Evolutionary conservation across 768 basidiomycete genomes (phyloP).

Genomic region (Suillus lakei): DNA sequence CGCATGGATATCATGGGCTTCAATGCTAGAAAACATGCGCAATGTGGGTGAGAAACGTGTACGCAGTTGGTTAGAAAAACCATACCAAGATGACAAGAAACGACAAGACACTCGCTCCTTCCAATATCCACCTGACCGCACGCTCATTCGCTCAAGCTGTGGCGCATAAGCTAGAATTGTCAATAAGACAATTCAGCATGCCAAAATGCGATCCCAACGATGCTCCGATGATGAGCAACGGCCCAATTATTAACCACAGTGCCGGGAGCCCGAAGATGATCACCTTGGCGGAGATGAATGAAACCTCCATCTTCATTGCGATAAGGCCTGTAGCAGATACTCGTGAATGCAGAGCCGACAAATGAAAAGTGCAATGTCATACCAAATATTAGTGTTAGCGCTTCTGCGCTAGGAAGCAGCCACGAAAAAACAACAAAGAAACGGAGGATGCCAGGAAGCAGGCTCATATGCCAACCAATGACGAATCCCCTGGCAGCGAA

Average conservation of each 20-base stretch:
- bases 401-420: conserved; percentile 3
- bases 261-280: conserved; percentile 7
- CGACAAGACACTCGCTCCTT: neutral
- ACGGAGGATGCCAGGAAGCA: neutral
- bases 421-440: conserved; percentile 5
- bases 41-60: neutral
- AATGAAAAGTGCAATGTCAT: neutral
- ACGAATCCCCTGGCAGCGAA: conserved; percentile 6
- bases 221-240: conserved; percentile 3
- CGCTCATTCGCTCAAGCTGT: neutral
- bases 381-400: conserved; percentile 4
- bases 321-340: neutral
- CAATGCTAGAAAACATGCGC: neutral
- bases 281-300: conserved; percentile 7
- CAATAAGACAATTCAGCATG: conserved; percentile 1
- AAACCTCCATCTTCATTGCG: conserved; percentile 8
- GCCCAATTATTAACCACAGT: conserved; percentile 4
- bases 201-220: conserved; percentile 7
- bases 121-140: neutral
- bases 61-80: neutral
- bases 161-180: neutral
- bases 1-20: neutral
- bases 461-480: conserved; percentile 3
- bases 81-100: neutral
- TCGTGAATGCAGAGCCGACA: neutral